phyloP scores from a whole-genome alignment of 2,329 filamentous ascomycete genomes.

The Lachnellula cervina region DNA sequence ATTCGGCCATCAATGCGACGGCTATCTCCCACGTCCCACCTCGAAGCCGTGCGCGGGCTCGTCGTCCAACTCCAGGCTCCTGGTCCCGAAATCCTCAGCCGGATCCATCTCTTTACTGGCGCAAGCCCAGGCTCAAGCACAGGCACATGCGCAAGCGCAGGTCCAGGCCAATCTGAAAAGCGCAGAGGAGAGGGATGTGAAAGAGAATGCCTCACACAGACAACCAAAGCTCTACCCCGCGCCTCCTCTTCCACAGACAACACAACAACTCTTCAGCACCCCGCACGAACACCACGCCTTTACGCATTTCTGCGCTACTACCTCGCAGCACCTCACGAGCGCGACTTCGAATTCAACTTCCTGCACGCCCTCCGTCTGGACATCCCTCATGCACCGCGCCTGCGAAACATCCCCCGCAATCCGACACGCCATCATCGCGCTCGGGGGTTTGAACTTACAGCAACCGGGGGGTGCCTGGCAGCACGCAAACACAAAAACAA shows the following conservation, averaged over 20 bases:
- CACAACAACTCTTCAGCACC: conserved; percentile 8
- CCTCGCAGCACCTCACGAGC: not conserved
- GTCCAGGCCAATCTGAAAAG: too few relatives aligned
- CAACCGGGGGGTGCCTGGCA: too few relatives aligned
- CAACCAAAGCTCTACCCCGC: too few relatives aligned
- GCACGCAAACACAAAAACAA: too few relatives aligned
- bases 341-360: not conserved
- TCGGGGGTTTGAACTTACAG: too few relatives aligned
- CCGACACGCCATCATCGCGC: conserved; percentile 16
- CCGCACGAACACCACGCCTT: conserved; percentile 17
- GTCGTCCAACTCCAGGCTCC: conserved; percentile 11
- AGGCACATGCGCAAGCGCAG: too few relatives aligned
- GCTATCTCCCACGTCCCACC: conserved; percentile 22
- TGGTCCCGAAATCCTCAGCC: conserved; percentile 14
- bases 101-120: not conserved
- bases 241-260: too few relatives aligned
- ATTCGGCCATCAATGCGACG: conserved; percentile 31
- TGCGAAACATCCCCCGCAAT: conserved; percentile 15
- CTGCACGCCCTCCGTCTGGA: conserved; percentile 13
- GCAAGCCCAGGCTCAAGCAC: too few relatives aligned
- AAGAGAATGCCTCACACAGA: too few relatives aligned
- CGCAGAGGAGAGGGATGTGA: too few relatives aligned
- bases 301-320: conserved; percentile 15
- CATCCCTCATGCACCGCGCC: conserved; percentile 15
- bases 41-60: conserved; percentile 3